Evolutionary conservation across 805 yeast species (phyloP).

Genomic region (Lipomyces orientalis): DNA sequence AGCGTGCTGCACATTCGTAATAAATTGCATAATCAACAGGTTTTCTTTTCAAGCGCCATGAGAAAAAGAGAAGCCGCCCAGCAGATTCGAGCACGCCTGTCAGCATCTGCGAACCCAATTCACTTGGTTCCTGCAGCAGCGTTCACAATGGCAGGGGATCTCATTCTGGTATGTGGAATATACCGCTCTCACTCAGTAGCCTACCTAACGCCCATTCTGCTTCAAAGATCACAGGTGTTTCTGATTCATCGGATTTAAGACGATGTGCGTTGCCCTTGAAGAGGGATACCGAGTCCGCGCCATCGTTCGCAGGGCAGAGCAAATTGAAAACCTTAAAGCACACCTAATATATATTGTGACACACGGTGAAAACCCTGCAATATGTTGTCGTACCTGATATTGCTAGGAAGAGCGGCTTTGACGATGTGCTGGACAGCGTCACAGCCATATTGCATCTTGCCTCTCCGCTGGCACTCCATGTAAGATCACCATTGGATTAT

Average conservation of each 20-base stretch:
- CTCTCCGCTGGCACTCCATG: slow-evolving; percentile 1
- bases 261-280: slow-evolving; percentile 2
- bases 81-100: slow-evolving; percentile 2
- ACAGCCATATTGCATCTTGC: slow-evolving; percentile 1
- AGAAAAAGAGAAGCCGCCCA: not conserved
- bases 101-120: slow-evolving; percentile 1
- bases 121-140: slow-evolving; percentile 2
- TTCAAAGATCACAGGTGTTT: slow-evolving; percentile 1
- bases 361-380: slow-evolving; percentile 1
- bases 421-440: slow-evolving; percentile 2
- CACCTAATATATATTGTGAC: not conserved
- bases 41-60: not conserved
- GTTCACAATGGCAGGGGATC: slow-evolving; percentile 2
- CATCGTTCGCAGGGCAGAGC: slow-evolving; percentile 3
- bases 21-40: not conserved
- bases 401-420: slow-evolving; percentile 1
- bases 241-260: slow-evolving; percentile 1
- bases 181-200: slow-evolving; percentile 1
- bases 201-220: slow-evolving; percentile 2
- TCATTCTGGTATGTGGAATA: slow-evolving; percentile 1
- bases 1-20: slow-evolving; percentile 2
- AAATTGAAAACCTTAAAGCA: not conserved
- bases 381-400: slow-evolving; percentile 1
- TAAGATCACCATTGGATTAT: slow-evolving; percentile 1
- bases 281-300: slow-evolving; percentile 3